Evolutionary conservation across 495 filamentous ascomycete genomes (phyloP).

Genomic region (Daldinia loculata): DNA sequence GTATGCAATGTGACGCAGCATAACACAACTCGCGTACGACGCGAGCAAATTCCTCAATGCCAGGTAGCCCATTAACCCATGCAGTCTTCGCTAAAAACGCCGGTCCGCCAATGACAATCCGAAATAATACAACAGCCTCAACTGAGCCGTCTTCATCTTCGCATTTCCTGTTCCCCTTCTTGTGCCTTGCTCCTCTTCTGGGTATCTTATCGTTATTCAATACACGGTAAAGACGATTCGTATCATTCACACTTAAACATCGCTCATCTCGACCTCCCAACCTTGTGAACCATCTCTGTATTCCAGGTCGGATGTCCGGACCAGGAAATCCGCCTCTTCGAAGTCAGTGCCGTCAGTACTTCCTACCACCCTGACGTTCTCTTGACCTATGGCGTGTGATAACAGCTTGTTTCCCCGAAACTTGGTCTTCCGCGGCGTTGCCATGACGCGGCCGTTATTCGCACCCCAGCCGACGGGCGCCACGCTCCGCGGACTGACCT

Average conservation of each 20-base stretch:
- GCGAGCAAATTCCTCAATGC: slow-evolving; percentile 5
- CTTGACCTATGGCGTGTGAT: slow-evolving; percentile 44
- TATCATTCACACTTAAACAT: slow-evolving; percentile 22
- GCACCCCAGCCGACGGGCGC: slow-evolving; percentile 32
- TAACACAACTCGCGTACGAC: slow-evolving; percentile 3
- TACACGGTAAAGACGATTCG: background rate
- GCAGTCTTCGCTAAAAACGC: background rate
- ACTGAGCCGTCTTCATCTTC: background rate
- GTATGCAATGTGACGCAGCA: background rate
- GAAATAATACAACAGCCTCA: slow-evolving; percentile 6
- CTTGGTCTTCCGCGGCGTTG: slow-evolving; percentile 48
- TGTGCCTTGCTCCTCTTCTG: background rate
- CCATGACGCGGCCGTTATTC: slow-evolving; percentile 48
- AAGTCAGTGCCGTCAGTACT: slow-evolving; percentile 53
- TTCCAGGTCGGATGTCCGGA: slow-evolving; percentile 32
- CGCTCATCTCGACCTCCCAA: slow-evolving; percentile 47
- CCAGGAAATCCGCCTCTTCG: slow-evolving; percentile 62
- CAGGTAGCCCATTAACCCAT: slow-evolving; percentile 3
- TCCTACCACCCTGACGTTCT: slow-evolving; percentile 50
- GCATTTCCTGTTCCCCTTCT: background rate
- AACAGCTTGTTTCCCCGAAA: background rate
- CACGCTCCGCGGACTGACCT: slow-evolving; percentile 51
- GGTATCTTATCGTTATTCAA: slow-evolving; percentile 17
- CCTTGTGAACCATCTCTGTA: background rate
- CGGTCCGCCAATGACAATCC: background rate